A percentile compares a stretch with the other conserved stretches of the same genome.
These are phyloP conservation scores for Strigomonas galati DNA, from an alignment of 208 protist species.

Conservation along the genomic window DNA sequence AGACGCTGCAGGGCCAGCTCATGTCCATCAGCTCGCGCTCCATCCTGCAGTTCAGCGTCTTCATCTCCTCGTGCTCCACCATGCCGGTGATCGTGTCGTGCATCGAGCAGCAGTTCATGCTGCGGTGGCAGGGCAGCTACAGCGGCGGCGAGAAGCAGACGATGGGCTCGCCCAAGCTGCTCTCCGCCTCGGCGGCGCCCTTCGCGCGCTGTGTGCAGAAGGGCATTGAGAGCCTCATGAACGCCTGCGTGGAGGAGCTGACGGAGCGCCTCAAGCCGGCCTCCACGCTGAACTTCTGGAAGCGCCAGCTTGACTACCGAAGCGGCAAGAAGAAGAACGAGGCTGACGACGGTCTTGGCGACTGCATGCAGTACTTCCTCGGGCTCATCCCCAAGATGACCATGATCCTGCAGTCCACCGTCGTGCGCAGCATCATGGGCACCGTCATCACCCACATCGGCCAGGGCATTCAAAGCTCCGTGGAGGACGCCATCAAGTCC, in stretches of 20 bases:
- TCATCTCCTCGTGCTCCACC: constrained; percentile 70
- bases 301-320: constrained; percentile 43
- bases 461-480: constrained; percentile 56
- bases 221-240: constrained; percentile 72
- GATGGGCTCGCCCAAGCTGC: constrained; percentile 65
- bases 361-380: constrained; percentile 70
- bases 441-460: constrained; percentile 64
- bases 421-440: constrained; percentile 72
- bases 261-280: constrained; percentile 53
- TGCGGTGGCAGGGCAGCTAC: constrained; percentile 71
- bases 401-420: constrained; percentile 58
- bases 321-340: constrained; percentile 20
- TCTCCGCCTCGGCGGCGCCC: constrained; percentile 57
- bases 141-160: constrained; percentile 49
- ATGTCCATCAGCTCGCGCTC: constrained; percentile 38
- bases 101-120: constrained; percentile 86
- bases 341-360: constrained; percentile 24
- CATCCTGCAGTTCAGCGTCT: constrained; percentile 69
- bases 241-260: constrained; percentile 52
- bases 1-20: constrained; percentile 66
- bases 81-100: constrained; percentile 80
- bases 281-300: constrained; percentile 63
- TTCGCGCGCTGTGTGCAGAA: constrained; percentile 72
- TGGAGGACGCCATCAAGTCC: constrained; percentile 47
- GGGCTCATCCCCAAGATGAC: constrained; percentile 58